Base-by-base conservation (phyloP, 2,329 filamentous ascomycete genomes). In the Phialophora expanda region DNA sequence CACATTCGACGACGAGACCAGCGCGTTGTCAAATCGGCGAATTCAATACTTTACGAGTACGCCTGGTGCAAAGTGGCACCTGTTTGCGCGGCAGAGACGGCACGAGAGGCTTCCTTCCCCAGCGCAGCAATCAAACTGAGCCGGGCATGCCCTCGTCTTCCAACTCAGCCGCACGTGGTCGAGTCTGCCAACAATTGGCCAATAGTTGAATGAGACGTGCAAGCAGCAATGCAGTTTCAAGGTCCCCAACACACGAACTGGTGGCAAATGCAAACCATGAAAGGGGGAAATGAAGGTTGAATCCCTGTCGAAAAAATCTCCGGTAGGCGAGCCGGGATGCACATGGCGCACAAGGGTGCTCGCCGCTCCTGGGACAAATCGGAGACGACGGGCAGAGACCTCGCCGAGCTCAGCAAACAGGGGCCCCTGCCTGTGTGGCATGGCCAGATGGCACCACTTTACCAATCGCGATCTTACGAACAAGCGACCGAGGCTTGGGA, bases 271-370 rank as follows among this genome's bases (percentile, higher is more conserved):
- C 38, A 44, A 17, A n/a, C 38, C 24, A 17, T 32, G 41, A 48
- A 50, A 59, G 41, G 56, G 41, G 56, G 56, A 58, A 58, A 58
- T 46, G 32, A 59, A 59, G 7, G n/a, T 11, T 11, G 26, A 59
- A 50, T 34, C 56, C 41, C 5, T 9, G 56, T 44, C 12, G 20
- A 14, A 58, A 41, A 59, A 50, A 50, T 59, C 56, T 59, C 56
- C 56, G 41, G 28, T 28, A 28, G 9, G 9, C 44, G 22, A 30
- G 44, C 41, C 12, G 30, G 44, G 44, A 30, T 20, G 28, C 56
- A 50, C 56, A 59, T 50, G 56, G 56, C 56, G 17, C 38, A 7
- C 38, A 14, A 50, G 20, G 48, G 26, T 53, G 26, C n/a, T 14
- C 41, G 44, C 56, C 41, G 50, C 28, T 50, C 48, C 3, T 32